Evolutionary conservation across 2,329 filamentous ascomycete species (phyloP).

Genomic region (Botrytis tulipae): DNA sequence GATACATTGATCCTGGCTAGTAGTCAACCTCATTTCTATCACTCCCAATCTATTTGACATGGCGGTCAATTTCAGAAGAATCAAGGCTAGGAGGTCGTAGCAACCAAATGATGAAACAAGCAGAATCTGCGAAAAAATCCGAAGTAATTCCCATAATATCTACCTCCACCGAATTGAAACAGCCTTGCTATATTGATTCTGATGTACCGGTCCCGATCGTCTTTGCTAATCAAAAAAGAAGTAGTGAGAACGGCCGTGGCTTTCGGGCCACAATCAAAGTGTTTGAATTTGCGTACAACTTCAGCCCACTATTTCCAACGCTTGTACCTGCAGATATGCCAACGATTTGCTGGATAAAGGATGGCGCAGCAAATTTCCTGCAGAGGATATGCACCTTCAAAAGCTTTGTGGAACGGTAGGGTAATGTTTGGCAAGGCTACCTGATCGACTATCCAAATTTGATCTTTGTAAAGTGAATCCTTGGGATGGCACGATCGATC

Average conservation of each 20-base stretch:
- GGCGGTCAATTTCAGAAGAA: background rate
- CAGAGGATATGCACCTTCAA: background rate
- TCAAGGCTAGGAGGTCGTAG: background rate
- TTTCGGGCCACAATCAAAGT: slow-evolving; percentile 6
- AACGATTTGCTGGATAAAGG: slow-evolving; percentile 2
- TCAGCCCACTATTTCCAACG: slow-evolving; percentile 6
- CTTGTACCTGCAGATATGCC: background rate
- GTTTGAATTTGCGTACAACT: background rate
- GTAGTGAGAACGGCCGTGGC: background rate
- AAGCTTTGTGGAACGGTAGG: slow-evolving; percentile 1
- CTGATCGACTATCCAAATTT: background rate
- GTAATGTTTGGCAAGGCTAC: background rate
- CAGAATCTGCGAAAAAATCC: background rate
- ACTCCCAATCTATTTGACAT: background rate
- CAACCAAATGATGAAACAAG: background rate
- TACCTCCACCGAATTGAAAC: slow-evolving; percentile 1
- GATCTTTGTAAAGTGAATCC: slow-evolving; percentile 12
- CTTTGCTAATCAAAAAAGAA: background rate
- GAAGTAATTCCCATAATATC: background rate
- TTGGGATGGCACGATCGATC: slow-evolving; percentile 10
- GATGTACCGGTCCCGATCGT: background rate
- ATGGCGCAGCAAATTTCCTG: slow-evolving; percentile 9
- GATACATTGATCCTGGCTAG: background rate
- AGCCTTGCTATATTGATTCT: background rate
- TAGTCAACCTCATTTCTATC: background rate